Conservation (phyloP, 352 stramenopile genomes). For the Thraustochytrium sp. region DNA sequence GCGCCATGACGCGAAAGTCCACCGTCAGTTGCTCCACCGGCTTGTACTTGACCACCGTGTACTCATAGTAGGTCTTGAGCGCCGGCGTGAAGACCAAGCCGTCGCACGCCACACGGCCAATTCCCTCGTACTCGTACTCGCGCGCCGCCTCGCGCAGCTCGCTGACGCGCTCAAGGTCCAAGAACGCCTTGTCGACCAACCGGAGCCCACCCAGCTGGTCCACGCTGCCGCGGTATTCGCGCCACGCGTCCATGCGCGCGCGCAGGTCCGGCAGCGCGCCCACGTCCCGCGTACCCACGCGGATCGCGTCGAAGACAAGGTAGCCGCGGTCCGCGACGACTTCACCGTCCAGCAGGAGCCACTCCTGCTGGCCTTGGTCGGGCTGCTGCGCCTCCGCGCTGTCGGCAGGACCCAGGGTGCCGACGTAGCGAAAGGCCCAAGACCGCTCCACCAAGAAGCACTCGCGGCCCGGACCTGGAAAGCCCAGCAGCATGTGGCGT, state of each 20-base stretch:
- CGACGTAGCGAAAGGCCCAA: neutral
- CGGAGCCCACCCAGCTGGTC: neutral
- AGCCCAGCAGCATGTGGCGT: constrained; percentile 24
- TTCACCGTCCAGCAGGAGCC: constrained; percentile 39
- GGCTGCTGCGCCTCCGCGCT: neutral
- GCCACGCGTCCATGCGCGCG: constrained; percentile 13
- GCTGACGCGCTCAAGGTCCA: neutral
- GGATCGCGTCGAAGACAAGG: constrained; percentile 45
- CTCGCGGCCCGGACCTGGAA: neutral
- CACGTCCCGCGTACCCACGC: constrained; percentile 32
- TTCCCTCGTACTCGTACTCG: neutral
- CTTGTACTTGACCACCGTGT: constrained; percentile 46
- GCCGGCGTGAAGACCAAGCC: constrained; percentile 44
- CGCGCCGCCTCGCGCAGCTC: neutral
- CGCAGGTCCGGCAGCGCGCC: constrained; percentile 20
- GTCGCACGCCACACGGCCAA: neutral
- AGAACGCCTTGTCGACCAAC: constrained; percentile 35
- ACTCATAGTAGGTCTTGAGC: constrained; percentile 42
- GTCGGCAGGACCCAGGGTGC: neutral
- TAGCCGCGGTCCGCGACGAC: constrained; percentile 34
- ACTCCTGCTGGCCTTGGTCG: neutral
- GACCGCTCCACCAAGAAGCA: constrained; percentile 31
- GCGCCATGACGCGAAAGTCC: constrained; percentile 28
- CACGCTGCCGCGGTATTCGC: neutral
- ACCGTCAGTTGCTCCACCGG: constrained; percentile 30